phyloP scores from a whole-genome alignment of 1,284 basidiomycete species.

The Coriolopsis trogii region DNA sequence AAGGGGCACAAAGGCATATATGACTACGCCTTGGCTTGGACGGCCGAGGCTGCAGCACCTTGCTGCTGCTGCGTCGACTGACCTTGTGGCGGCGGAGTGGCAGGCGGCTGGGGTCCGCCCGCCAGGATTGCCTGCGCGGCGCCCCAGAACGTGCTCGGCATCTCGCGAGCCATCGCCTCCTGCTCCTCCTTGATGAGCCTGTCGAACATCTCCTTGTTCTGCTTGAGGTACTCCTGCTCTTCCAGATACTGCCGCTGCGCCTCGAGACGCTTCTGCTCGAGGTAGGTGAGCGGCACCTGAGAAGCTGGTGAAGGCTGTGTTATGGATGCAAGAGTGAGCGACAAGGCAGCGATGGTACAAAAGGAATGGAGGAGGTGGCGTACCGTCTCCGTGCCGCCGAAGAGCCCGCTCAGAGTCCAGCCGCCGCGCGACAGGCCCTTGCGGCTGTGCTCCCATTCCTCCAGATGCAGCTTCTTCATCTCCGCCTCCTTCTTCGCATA shows the following conservation, averaged over 20 bases:
- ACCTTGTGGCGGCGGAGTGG: conserved; percentile 3
- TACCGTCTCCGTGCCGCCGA: conserved; percentile 50
- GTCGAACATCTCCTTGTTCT: conserved; percentile 85
- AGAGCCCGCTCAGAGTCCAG: conserved; percentile 63
- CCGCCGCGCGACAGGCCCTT: conserved; percentile 47
- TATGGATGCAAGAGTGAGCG: background rate
- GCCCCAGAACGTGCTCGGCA: conserved; percentile 43
- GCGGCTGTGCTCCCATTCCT: conserved; percentile 76
- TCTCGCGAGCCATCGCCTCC: conserved; percentile 70
- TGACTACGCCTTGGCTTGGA: too few relatives aligned
- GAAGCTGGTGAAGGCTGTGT: conserved; percentile 32
- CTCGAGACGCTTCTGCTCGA: conserved; percentile 88
- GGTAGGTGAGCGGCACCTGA: conserved; percentile 76
- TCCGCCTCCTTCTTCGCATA: conserved; percentile 89
- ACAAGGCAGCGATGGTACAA: background rate
- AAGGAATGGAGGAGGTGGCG: conserved; percentile 14
- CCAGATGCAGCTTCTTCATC: conserved; percentile 75
- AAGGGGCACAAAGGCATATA: too few relatives aligned
- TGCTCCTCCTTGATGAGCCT: conserved; percentile 81
- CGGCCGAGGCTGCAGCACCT: too few relatives aligned
- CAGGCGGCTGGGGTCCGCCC: conserved; percentile 19
- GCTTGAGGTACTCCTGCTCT: conserved; percentile 86
- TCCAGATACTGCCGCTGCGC: conserved; percentile 85
- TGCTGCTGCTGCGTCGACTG: too few relatives aligned
- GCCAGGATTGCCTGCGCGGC: conserved; percentile 25